Evolutionary conservation across 192 early-diverging fungal genomes (phyloP), one percentile per base, ranked within the genome.

Genomic region (Cladochytrium replicatum): DNA sequence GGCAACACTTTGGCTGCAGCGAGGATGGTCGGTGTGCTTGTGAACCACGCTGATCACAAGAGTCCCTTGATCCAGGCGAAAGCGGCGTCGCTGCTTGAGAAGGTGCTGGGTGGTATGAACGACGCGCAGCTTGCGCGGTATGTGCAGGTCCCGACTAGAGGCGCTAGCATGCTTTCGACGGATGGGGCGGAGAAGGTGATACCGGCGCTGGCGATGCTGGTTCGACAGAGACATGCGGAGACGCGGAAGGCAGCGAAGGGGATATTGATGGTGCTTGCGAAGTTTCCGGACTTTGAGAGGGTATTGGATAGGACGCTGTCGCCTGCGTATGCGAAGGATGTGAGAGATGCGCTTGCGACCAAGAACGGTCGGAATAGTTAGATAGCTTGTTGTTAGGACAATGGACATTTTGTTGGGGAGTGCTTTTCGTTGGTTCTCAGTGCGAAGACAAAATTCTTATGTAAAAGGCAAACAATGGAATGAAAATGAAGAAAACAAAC

Each of bases 191-290:
- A 54, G 9, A 60, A 47, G 38, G 37, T 64, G 2, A 42, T 60
- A 6, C 37, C 48, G 22, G 56, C 42, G 8, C 42, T 64, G 15
- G 57, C 48, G 6, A 27, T 22, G n/a, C 53, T 64, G 42, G 27
- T 58, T 26, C 48, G 56, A 8, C 56, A 64, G 25, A 57, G 61
- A 30, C n/a, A 42, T 26, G 50, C 41, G 1, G 61, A 64, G 26
- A 60, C 57, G 6, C 25, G 61, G 5, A 56, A 61, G 22, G 48
- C 50, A 0, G 61, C 61, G 5, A 63, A 55, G 29, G 37, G 34
- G 15, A 50, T 46, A 17, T 3, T 63, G 19, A n/a, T 52, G 8
- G 26, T 25, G 9, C 40, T 63, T 1, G 21, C 61, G 5, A 25
- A 24, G 31, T 9, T 58, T 3, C 55, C 53, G 4, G 61, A 63